Evolutionary conservation across 305 asterid genomes (phyloP).

Genomic region (Striga hermonthica): DNA sequence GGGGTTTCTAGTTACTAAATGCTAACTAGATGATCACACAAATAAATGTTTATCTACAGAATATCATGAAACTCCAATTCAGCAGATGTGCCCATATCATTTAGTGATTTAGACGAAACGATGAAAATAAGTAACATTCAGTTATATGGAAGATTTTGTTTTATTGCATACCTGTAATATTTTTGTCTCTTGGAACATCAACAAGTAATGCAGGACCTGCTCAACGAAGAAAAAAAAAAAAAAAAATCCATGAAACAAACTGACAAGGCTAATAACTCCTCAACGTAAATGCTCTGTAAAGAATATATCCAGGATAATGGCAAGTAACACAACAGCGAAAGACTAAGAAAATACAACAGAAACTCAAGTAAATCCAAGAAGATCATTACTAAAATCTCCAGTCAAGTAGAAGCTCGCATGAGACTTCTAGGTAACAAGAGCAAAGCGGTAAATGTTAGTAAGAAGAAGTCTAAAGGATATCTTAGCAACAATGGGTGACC

Average conservation of each 20-base stretch:
- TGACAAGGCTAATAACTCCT: not conserved
- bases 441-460: conserved; percentile 1
- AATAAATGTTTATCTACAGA: too few species aligned
- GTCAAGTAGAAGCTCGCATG: conserved; percentile 3
- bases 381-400: not conserved
- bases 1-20: too few species aligned
- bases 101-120: not conserved
- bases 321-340: conserved; percentile 9
- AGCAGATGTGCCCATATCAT: too few species aligned
- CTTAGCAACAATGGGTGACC: not conserved
- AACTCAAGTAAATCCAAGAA: not conserved
- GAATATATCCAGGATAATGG: conserved; percentile 14
- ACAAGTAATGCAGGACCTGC: conserved; percentile 90
- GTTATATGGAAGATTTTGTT: not conserved
- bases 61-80: too few species aligned
- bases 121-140: not conserved
- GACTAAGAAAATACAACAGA: not conserved
- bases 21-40: too few species aligned
- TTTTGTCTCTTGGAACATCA: conserved; percentile 89
- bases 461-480: not conserved
- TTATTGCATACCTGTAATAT: conserved; percentile 69
- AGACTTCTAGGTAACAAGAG: conserved; percentile 12
- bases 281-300: not conserved
- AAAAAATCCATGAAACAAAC: not conserved
- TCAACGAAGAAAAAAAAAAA: conserved; percentile 17